Percentiles rank a stretch among this genome's conserved stretches.
Evolutionary conservation across 1,284 basidiomycete genomes (phyloP).

Genomic region (Papiliotrema fonsecae): DNA sequence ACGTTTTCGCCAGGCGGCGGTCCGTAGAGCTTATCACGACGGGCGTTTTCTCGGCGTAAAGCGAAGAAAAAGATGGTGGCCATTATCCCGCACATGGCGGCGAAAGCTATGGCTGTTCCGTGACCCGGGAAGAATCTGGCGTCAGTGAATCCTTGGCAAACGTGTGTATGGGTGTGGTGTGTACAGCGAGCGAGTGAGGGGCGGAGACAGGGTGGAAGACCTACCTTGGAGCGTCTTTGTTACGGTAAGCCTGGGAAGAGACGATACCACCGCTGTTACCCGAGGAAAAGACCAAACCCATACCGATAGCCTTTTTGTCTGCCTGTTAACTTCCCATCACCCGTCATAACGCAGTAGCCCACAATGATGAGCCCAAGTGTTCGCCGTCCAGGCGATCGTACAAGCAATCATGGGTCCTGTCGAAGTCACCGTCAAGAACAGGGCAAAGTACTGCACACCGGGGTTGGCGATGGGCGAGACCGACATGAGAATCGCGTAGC

Average conservation of each 20-base stretch:
- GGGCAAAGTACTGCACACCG: constrained; percentile 49
- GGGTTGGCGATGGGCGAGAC: constrained; percentile 23
- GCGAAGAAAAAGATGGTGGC: constrained; percentile 40
- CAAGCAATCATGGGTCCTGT: constrained; percentile 49
- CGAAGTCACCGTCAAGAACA: constrained; percentile 47
- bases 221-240: constrained; percentile 24
- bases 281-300: constrained; percentile 51
- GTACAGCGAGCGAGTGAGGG: too few species aligned
- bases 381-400: constrained; percentile 50
- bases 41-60: constrained; percentile 41
- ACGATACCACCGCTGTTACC: constrained; percentile 52
- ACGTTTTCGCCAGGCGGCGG: constrained; percentile 56
- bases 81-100: constrained; percentile 34
- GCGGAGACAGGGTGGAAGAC: too few species aligned
- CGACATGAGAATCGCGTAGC: constrained; percentile 48
- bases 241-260: constrained; percentile 46
- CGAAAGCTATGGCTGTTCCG: constrained; percentile 45
- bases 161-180: too few species aligned
- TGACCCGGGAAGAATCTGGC: constrained; percentile 43
- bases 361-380: constrained; percentile 46
- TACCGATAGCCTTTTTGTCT: constrained; percentile 47
- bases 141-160: too few species aligned
- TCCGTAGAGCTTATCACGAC: constrained; percentile 44
- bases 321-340: constrained; percentile 6
- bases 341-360: constrained; percentile 7